phyloP scores from a whole-genome alignment of 345 rosid genomes.

The Citropsis articulata region DNA sequence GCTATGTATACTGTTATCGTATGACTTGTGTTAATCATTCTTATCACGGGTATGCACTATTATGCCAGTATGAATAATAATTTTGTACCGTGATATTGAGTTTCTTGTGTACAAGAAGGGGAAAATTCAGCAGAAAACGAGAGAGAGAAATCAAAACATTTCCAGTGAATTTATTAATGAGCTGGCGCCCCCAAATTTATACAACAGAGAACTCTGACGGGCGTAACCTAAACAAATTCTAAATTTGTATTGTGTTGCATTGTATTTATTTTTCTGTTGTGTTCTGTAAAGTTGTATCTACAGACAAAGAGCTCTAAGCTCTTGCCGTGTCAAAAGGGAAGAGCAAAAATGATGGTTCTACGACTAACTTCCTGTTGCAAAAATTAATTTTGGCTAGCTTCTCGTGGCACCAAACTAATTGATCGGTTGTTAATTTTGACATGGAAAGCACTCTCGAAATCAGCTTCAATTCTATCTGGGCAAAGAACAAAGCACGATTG shows the following conservation, averaged over 20 bases:
- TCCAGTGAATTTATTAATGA: too few relatives aligned
- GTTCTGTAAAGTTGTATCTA: neutral
- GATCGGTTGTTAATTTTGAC: conserved; percentile 55
- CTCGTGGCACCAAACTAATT: conserved; percentile 74
- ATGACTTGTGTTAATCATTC: too few relatives aligned
- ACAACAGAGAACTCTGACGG: neutral
- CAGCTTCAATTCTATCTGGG: conserved; percentile 61
- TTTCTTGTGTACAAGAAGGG: too few relatives aligned
- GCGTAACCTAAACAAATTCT: neutral
- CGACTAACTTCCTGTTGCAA: conserved; percentile 42
- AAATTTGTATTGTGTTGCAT: neutral
- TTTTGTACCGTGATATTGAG: too few relatives aligned
- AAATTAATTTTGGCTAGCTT: conserved; percentile 53
- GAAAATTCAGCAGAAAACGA: too few relatives aligned
- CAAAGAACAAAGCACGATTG: conserved; percentile 40
- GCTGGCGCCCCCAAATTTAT: neutral
- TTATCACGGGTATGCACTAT: too few relatives aligned
- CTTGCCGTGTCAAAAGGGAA: conserved; percentile 49
- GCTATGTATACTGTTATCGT: too few relatives aligned
- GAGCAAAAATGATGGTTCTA: conserved; percentile 65
- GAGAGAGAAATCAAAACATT: too few relatives aligned
- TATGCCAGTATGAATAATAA: too few relatives aligned
- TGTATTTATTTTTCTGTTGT: neutral
- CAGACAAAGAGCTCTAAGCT: neutral
- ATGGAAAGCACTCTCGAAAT: conserved; percentile 66